Percentiles rank a stretch among this genome's conserved stretches.
Conservation (phyloP, 75 land plant species). For the Cryptomeria japonica region DNA sequence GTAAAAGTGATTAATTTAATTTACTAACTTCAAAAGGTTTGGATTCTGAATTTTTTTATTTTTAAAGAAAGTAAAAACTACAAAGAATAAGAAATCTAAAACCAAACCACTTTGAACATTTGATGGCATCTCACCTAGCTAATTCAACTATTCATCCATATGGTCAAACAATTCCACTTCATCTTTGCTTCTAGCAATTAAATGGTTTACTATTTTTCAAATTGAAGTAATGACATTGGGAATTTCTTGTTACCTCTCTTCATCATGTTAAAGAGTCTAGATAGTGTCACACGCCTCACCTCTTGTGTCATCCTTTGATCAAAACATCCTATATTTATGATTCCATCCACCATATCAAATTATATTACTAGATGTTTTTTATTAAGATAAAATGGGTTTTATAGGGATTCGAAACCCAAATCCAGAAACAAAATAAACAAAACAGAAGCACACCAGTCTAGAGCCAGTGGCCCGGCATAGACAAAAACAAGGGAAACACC, state of each 20-base stretch:
- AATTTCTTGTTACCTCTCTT: slow-evolving; percentile 91
- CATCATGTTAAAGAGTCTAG: slow-evolving; percentile 88
- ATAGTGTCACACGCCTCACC: slow-evolving; percentile 86
- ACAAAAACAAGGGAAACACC: too few species aligned
- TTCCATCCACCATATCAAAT: too few species aligned
- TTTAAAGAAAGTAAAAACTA: too few species aligned
- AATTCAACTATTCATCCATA: slow-evolving; percentile 95
- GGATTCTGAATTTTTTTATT: neutral
- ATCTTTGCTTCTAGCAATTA: slow-evolving; percentile 96
- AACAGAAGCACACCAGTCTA: too few species aligned
- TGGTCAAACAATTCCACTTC: slow-evolving; percentile 95
- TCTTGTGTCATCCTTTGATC: slow-evolving; percentile 98
- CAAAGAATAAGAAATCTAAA: slow-evolving; percentile 25
- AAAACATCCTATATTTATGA: slow-evolving; percentile 19
- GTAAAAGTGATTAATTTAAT: too few species aligned
- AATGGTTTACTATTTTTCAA: slow-evolving; percentile 94
- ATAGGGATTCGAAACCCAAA: too few species aligned
- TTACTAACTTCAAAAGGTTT: too few species aligned
- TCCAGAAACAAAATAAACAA: too few species aligned
- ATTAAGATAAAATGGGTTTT: too few species aligned
- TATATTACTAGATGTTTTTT: too few species aligned
- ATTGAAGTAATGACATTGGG: too few species aligned
- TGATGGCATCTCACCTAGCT: slow-evolving; percentile 86
- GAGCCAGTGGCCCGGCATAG: too few species aligned
- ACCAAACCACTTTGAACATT: slow-evolving; percentile 89